Base-by-base conservation (phyloP, 768 basidiomycete species). In the Rhizopogon vesiculosus region DNA sequence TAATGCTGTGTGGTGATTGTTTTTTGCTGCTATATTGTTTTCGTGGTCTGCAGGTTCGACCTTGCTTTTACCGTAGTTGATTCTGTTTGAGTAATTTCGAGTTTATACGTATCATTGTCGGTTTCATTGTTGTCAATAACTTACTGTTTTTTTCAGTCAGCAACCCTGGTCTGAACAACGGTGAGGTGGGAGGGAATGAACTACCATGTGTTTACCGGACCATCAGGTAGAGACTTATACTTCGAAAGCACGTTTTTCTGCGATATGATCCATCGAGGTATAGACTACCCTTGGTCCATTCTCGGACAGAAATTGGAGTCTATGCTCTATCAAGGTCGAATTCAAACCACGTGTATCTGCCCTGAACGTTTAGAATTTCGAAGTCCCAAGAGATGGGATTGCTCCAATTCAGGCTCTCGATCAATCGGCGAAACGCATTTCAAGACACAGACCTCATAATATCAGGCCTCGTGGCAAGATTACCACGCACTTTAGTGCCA, bases 1-100 rank as follows among this genome's bases (percentile, higher is more conserved):
- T 49, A 49, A 38, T 49, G 48, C 48, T 49, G 19, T 49, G 48
- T 49, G 48, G 15, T 49, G 15, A 48, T 31, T 33, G 46, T 48
- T 46, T 38, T 49, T 48, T 38, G 19, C 18, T 16, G 48, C 48
- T 49, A 38, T 49, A 49, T 38, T 25, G 48, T 49, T 49, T 38
- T 49, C 35, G 15, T 16, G 48, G 48, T 33, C 33, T 49, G 22
- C 48, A 25, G 48, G 48, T 16, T 49, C 2, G 15, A 35, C 19
- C 22, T 49, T 49, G 38, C 48, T 49, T 38, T 49, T 49, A 49
- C 3, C 48, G 15, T 49, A 49, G 19, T 38, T 45, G 19, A 28
- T 22, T 38, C 35, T 49, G 35, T 16, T 35, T 38, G 22, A 38
- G 22, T 49, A 49, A 49, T 49, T 13, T 38, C 33, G 15, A 35